Evolutionary conservation across 306 rosid species (phyloP).

Genomic region (Acacia crassicarpa): DNA sequence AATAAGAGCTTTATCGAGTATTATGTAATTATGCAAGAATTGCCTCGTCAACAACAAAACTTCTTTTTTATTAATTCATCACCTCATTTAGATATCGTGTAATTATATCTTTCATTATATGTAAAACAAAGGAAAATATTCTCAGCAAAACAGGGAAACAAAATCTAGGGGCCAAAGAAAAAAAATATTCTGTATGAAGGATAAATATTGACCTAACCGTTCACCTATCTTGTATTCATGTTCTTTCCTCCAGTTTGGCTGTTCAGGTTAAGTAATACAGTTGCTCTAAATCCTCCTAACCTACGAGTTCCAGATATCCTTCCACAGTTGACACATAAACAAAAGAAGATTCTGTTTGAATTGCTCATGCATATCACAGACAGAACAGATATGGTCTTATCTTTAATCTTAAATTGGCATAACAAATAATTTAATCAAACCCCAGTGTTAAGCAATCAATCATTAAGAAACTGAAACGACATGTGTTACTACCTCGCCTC

Average conservation of each 20-base stretch:
- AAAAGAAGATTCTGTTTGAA: constrained; percentile 10
- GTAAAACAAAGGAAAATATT: not conserved
- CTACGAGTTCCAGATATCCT: constrained; percentile 1
- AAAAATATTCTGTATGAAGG: not conserved
- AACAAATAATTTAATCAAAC: not conserved
- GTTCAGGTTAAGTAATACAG: not conserved
- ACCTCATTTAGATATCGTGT: not conserved
- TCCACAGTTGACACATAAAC: not conserved
- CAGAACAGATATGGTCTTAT: not conserved
- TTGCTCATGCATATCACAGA: constrained; percentile 20
- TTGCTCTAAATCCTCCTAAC: constrained; percentile 3
- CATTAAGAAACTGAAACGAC: constrained; percentile 4
- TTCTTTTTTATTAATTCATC: not conserved
- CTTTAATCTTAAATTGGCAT: not conserved
- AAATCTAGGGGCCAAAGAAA: not conserved
- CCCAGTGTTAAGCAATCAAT: not conserved
- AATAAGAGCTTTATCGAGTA: not conserved
- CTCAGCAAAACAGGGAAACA: constrained; percentile 23
- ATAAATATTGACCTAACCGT: not conserved
- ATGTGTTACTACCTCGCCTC: constrained; percentile 87
- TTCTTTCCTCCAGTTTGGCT: constrained; percentile 3
- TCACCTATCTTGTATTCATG: not conserved
- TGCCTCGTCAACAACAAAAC: not conserved
- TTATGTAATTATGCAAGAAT: not conserved
- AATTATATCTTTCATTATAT: not conserved